A percentile compares a stretch with the other conserved stretches of the same genome.
These are phyloP conservation scores for Trichophyton verrucosum DNA, from an alignment of 2,329 filamentous ascomycete species.

Conservation along the genomic window DNA sequence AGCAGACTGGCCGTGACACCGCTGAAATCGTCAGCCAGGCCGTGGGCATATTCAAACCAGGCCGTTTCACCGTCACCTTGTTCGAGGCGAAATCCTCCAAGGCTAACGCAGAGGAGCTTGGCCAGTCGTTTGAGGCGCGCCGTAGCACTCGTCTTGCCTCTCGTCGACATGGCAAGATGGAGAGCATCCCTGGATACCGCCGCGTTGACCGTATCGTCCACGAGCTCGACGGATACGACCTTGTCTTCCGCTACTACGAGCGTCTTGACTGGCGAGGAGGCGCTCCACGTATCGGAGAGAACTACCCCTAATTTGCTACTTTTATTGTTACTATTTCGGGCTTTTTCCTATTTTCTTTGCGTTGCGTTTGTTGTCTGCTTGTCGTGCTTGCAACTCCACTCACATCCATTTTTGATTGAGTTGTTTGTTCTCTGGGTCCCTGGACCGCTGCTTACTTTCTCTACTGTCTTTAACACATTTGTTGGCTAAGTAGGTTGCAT, in stretches of 20 bases:
- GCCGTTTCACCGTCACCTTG: constrained; percentile 92
- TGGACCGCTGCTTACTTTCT: neutral
- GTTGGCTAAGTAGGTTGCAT: neutral
- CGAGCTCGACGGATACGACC: constrained; percentile 91
- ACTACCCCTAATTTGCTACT: constrained; percentile 10
- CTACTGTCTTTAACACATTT: neutral
- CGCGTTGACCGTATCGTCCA: constrained; percentile 91
- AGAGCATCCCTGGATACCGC: constrained; percentile 72
- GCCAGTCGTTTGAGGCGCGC: constrained; percentile 25
- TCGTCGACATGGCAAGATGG: constrained; percentile 46
- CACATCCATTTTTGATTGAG: neutral
- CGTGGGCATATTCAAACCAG: constrained; percentile 88
- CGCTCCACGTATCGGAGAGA: constrained; percentile 50
- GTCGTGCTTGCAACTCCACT: no score
- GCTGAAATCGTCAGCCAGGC: constrained; percentile 87
- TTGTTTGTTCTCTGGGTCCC: neutral
- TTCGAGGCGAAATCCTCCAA: constrained; percentile 67
- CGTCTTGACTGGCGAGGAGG: constrained; percentile 66
- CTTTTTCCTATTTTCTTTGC: neutral
- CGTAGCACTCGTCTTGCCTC: constrained; percentile 33
- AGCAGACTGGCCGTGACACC: constrained; percentile 76
- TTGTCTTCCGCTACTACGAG: constrained; percentile 95
- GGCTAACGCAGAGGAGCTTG: constrained; percentile 23
- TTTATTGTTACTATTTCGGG: neutral
- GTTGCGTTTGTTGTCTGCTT: no score